Evolutionary conservation across 441 rosid genomes (phyloP), one percentile per base, ranked within the genome.

Genomic region (Iberis amara): DNA sequence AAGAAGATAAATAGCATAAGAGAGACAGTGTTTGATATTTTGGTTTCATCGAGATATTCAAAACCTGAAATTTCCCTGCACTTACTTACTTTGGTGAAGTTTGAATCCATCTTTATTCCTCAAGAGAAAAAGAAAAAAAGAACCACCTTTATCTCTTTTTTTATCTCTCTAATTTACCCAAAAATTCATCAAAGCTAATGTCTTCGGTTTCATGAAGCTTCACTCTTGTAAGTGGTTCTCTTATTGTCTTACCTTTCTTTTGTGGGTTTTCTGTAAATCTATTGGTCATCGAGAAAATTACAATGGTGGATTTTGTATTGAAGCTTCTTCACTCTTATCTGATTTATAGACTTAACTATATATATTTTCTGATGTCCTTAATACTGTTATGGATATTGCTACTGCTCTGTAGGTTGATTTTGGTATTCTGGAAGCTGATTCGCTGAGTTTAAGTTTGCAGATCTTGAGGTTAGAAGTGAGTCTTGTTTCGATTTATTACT

Each of bases 401-500:
- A n/a, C n/a, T 38, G 42, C 5, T 47, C 21, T 77, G 67, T 69
- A 69, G 80, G 59, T 47, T 59, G 53, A 60, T 72, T 65, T 5
- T 67, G 12, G 36, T 61, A 53, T 69, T 66, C 7, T 66, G 24
- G 40, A 60, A 47, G 47, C 52, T 9, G 40, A 14, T 47, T 41
- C 36, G 5, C 27, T 39, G 63, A 8, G 36, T 43, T 65, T 30
- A 11, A 56, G 47, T 56, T 50, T 18, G n/a, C 65, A 66, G 81
- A 79, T 82, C 85, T 77, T 75, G 76, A 68, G 74, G 82, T 65
- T 7, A 71, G n/a, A n/a, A n/a, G 67, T 57, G 67, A 4, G 41
- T 55, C 15, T 46, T 59, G 44, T 66, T 18, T 65, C 44, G 28
- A 31, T 6, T 6, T n/a, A 43, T 10, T 64, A n/a, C n/a, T n/a